Evolutionary conservation across 2,329 filamentous ascomycete species (phyloP).

Genomic region (Hypoxylon sp.): DNA sequence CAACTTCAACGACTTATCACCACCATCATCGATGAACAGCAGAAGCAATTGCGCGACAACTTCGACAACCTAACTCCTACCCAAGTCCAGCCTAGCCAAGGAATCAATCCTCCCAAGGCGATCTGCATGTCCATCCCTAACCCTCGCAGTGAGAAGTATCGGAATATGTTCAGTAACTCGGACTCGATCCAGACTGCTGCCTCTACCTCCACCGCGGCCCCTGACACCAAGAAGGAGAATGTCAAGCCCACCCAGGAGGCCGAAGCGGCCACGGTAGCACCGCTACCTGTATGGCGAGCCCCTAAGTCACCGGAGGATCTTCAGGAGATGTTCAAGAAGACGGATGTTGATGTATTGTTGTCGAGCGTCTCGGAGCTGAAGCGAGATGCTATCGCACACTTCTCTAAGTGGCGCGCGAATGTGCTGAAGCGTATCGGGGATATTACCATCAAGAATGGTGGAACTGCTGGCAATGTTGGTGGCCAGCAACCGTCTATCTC

Average conservation of each 20-base stretch:
- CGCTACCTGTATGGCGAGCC: constrained; percentile 45
- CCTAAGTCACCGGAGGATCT: constrained; percentile 54
- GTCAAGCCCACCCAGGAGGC: neutral
- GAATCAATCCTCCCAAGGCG: constrained; percentile 50
- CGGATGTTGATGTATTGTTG: constrained; percentile 54
- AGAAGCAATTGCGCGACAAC: constrained; percentile 65
- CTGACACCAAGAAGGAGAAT: constrained; percentile 47
- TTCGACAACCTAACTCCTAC: constrained; percentile 64
- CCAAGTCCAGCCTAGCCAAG: constrained; percentile 51
- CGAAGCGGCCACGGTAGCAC: neutral
- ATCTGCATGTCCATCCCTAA: constrained; percentile 56
- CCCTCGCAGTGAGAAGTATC: constrained; percentile 54
- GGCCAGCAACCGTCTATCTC: constrained; percentile 39
- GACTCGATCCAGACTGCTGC: constrained; percentile 27
- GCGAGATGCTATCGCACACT: constrained; percentile 77
- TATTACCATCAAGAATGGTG: constrained; percentile 67
- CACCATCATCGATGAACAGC: constrained; percentile 70
- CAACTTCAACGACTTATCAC: constrained; percentile 68
- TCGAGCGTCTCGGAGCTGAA: constrained; percentile 73
- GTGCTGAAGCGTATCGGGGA: constrained; percentile 81
- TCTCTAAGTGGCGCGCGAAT: constrained; percentile 83
- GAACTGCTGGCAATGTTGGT: constrained; percentile 48
- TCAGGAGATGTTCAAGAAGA: constrained; percentile 56
- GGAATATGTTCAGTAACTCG: constrained; percentile 49
- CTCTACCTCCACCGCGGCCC: neutral